Conservation (phyloP, 2,329 filamentous ascomycete species). For the Arthrobotrys entomopaga region DNA sequence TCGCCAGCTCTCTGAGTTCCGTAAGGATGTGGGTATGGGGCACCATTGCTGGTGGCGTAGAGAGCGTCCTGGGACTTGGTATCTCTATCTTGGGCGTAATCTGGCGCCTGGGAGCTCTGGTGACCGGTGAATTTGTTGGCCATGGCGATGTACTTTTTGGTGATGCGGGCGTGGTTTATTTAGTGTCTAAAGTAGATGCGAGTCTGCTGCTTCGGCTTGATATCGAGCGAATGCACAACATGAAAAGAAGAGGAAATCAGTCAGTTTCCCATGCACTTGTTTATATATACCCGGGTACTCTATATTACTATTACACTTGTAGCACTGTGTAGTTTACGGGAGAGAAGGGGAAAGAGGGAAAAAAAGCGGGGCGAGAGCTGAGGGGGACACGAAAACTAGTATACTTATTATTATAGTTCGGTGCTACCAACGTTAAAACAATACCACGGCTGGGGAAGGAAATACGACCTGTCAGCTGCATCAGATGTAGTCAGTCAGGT, state of each 20-base stretch:
- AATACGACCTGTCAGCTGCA: constrained; percentile 20
- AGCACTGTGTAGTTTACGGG: not conserved
- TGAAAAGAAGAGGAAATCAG: not conserved
- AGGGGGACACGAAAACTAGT: constrained; percentile 1
- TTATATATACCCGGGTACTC: not conserved
- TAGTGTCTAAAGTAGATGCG: constrained; percentile 4
- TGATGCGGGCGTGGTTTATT: constrained; percentile 12
- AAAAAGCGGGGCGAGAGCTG: not conserved
- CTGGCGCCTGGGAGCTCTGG: constrained; percentile 39
- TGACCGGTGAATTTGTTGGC: constrained; percentile 44
- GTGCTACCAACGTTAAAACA: not conserved
- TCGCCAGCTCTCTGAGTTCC: constrained; percentile 69
- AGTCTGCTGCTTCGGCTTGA: constrained; percentile 31
- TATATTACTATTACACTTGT: not conserved
- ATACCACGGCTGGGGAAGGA: not conserved
- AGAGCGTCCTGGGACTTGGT: constrained; percentile 58
- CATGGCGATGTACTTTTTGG: constrained; percentile 31
- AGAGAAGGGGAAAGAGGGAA: not conserved
- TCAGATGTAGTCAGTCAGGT: not conserved
- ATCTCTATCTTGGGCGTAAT: constrained; percentile 46
- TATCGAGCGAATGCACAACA: constrained; percentile 21
- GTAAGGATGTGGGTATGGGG: constrained; percentile 70
- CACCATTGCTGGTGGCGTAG: constrained; percentile 70
- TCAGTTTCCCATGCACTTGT: too few relatives aligned
- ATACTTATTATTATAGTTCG: constrained; percentile 2